phyloP scores from a whole-genome alignment of 2,329 filamentous ascomycete genomes.

The Cladosporium sp. region DNA sequence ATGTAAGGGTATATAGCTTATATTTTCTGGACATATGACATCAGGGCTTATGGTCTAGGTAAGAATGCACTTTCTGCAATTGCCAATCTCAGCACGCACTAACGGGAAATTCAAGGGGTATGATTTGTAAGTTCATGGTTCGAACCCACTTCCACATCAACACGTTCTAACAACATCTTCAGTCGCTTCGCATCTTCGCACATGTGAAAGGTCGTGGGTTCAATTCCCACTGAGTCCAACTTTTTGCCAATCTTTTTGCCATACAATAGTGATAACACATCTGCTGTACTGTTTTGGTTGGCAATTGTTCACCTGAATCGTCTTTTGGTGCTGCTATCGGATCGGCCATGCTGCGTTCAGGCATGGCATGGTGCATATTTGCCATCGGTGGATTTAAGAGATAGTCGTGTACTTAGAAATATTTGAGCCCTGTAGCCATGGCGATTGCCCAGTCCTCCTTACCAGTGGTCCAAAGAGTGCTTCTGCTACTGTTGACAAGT shows the following conservation, averaged over 20 bases:
- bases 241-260: neutral
- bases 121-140: neutral
- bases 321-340: too few relatives aligned
- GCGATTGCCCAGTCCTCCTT: too few relatives aligned
- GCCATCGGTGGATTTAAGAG: too few relatives aligned
- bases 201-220: conserved; percentile 11
- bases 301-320: too few relatives aligned
- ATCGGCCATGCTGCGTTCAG: too few relatives aligned
- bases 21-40: neutral
- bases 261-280: too few relatives aligned
- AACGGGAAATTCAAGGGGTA: neutral
- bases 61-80: neutral
- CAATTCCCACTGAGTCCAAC: conserved; percentile 9
- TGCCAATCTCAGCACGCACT: neutral
- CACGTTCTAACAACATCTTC: neutral
- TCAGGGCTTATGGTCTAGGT: neutral
- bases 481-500: too few relatives aligned
- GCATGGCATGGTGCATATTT: too few relatives aligned
- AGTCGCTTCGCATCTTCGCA: conserved; percentile 9
- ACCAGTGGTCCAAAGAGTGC: too few relatives aligned
- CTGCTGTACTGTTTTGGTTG: too few relatives aligned
- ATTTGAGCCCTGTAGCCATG: too few relatives aligned
- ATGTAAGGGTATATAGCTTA: neutral
- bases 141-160: neutral
- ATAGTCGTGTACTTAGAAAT: too few relatives aligned